Evolutionary conservation across 116 monocot genomes (phyloP).

Genomic region (Dioscorea cayenensis): DNA sequence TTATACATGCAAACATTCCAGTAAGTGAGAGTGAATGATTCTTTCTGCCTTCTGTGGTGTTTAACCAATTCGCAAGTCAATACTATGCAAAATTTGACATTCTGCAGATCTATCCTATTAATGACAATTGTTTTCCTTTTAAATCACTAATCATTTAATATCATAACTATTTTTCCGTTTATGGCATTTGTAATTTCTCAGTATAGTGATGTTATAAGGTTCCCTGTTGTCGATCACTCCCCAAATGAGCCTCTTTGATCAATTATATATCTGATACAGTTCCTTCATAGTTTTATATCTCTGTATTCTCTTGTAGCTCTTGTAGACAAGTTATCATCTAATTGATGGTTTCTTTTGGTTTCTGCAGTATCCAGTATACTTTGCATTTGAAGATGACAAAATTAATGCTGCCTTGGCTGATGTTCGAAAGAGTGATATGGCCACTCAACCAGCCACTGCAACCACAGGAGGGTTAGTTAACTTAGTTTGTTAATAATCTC

Average conservation of each 20-base stretch:
- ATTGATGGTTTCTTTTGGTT: slow-evolving; percentile 2
- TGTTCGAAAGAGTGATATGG: slow-evolving; percentile 42
- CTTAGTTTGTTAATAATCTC: slow-evolving; percentile 10
- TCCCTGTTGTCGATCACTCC: no score
- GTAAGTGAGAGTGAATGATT: slow-evolving; percentile 38
- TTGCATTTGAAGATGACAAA: slow-evolving; percentile 78
- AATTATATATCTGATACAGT: no score
- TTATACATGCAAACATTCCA: slow-evolving; percentile 63
- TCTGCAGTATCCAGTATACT: slow-evolving; percentile 97
- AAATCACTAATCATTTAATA: no score
- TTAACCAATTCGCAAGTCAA: no score
- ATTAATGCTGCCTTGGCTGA: slow-evolving; percentile 64
- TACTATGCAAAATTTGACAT: no score
- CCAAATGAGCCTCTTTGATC: no score
- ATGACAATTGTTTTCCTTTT: no score
- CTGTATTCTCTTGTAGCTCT: background rate
- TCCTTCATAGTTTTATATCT: no score
- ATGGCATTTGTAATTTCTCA: no score
- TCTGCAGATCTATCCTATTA: no score
- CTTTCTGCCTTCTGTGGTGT: background rate
- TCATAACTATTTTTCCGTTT: no score
- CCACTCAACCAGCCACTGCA: slow-evolving; percentile 74
- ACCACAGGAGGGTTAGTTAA: slow-evolving; percentile 82
- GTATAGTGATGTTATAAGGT: no score
- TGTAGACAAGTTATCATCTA: background rate